phyloP scores from a whole-genome alignment of 768 basidiomycete species.

The Flagelloscypha sp. region DNA sequence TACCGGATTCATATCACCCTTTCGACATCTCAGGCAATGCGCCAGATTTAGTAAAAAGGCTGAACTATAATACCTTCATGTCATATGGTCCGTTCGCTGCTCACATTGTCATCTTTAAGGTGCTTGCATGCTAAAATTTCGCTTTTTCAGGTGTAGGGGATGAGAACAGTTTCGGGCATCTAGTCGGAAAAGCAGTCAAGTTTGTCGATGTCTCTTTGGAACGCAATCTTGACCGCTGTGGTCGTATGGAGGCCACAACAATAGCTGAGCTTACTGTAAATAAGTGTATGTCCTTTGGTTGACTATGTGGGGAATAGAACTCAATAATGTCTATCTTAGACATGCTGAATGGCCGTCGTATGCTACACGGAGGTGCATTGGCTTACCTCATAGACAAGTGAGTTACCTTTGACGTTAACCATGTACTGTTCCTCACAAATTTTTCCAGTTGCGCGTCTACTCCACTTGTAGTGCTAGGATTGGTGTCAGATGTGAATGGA shows the following conservation, averaged over 20 bases:
- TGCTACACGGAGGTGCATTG: constrained; percentile 70
- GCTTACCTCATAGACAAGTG: constrained; percentile 71
- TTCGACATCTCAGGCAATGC: constrained; percentile 57
- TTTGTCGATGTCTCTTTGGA: constrained; percentile 53
- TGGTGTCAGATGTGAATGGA: constrained; percentile 53
- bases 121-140: too few species aligned
- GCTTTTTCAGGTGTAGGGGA: too few species aligned
- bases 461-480: constrained; percentile 58
- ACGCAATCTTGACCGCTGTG: constrained; percentile 36
- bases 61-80: constrained; percentile 59
- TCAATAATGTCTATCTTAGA: constrained; percentile 24
- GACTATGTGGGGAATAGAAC: background rate
- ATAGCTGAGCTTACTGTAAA: constrained; percentile 55
- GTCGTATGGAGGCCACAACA: constrained; percentile 51
- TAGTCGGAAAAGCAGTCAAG: constrained; percentile 50
- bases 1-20: constrained; percentile 52
- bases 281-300: constrained; percentile 37
- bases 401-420: constrained; percentile 11
- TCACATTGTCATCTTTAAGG: too few species aligned
- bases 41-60: constrained; percentile 53
- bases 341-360: constrained; percentile 70
- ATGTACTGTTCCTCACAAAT: background rate
- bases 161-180: constrained; percentile 52
- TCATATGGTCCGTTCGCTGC: too few species aligned
- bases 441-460: constrained; percentile 19